Percentiles rank a stretch among this genome's conserved stretches.
These are phyloP conservation scores for Synchytrium microbalum DNA, from an alignment of 371 early-diverging fungal species.

Conservation along the genomic window DNA sequence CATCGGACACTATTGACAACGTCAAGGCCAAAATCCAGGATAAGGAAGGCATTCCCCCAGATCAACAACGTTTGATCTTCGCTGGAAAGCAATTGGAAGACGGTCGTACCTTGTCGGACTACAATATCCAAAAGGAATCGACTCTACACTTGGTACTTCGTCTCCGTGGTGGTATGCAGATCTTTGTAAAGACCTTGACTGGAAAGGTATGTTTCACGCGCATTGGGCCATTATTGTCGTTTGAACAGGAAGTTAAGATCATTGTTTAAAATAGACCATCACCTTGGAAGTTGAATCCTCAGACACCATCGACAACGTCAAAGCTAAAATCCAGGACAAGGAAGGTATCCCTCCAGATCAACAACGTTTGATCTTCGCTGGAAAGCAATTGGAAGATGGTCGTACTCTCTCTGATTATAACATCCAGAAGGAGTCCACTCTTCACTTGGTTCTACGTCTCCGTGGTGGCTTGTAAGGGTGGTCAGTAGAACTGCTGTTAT, in stretches of 20 bases:
- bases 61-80: slow-evolving; percentile 80
- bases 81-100: slow-evolving; percentile 82
- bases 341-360: slow-evolving; percentile 86
- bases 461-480: too few species aligned
- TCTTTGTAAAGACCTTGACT: slow-evolving; percentile 93
- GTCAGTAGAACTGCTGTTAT: too few species aligned
- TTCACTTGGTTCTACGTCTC: slow-evolving; percentile 80
- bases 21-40: slow-evolving; percentile 93
- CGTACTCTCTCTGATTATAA: slow-evolving; percentile 62
- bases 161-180: slow-evolving; percentile 72
- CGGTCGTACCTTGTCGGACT: slow-evolving; percentile 64
- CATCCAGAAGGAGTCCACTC: slow-evolving; percentile 58
- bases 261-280: too few species aligned
- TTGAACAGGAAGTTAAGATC: too few species aligned
- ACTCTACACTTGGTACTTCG: slow-evolving; percentile 79
- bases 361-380: slow-evolving; percentile 79
- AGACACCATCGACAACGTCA: slow-evolving; percentile 90
- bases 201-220: too few species aligned
- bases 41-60: slow-evolving; percentile 87
- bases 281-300: slow-evolving; percentile 87
- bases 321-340: slow-evolving; percentile 92
- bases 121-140: slow-evolving; percentile 55
- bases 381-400: slow-evolving; percentile 78
- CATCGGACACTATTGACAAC: slow-evolving; percentile 80
- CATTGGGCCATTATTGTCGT: too few species aligned